Evolutionary conservation across 176 grass and related monocot genomes (phyloP).

Genomic region (Bothriochloa decipiens): DNA sequence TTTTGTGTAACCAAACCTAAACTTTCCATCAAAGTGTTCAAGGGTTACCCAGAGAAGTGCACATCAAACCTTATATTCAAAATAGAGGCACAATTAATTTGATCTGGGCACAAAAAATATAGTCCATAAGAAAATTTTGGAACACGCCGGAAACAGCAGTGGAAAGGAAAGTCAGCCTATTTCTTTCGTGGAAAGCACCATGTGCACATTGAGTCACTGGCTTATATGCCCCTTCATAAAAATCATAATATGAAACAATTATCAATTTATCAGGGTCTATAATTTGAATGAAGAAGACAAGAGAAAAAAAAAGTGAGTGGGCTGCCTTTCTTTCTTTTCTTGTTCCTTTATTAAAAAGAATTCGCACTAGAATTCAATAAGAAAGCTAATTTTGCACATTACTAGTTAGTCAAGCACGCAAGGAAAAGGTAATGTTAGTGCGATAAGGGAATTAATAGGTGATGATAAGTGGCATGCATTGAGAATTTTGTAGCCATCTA

Average conservation of each 20-base stretch:
- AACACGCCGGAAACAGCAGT: constrained; percentile 25
- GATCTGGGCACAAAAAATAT: constrained; percentile 29
- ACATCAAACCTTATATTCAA: constrained; percentile 2
- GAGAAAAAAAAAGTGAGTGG: constrained; percentile 33
- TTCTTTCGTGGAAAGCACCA: constrained; percentile 39
- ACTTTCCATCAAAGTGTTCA: constrained; percentile 12
- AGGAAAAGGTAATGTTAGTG: constrained; percentile 44
- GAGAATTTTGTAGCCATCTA: constrained; percentile 37
- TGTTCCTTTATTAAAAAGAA: constrained; percentile 38
- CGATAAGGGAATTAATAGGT: constrained; percentile 39
- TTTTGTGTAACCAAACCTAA: constrained; percentile 13
- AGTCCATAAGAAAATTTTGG: not conserved
- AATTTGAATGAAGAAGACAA: constrained; percentile 35
- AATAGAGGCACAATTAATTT: not conserved
- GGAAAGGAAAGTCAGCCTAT: constrained; percentile 2
- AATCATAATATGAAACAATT: constrained; percentile 30
- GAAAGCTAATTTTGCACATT: constrained; percentile 34
- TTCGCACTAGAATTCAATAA: constrained; percentile 40
- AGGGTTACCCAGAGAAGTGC: not conserved
- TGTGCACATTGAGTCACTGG: constrained; percentile 16
- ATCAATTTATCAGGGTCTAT: constrained; percentile 25
- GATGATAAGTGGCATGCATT: constrained; percentile 53
- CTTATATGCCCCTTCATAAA: constrained; percentile 15
- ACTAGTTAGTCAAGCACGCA: constrained; percentile 37
- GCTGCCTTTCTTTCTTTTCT: constrained; percentile 10